These are phyloP conservation scores for Metschnikowia matae DNA, from an alignment of 805 yeast species.

Conservation along the genomic window DNA sequence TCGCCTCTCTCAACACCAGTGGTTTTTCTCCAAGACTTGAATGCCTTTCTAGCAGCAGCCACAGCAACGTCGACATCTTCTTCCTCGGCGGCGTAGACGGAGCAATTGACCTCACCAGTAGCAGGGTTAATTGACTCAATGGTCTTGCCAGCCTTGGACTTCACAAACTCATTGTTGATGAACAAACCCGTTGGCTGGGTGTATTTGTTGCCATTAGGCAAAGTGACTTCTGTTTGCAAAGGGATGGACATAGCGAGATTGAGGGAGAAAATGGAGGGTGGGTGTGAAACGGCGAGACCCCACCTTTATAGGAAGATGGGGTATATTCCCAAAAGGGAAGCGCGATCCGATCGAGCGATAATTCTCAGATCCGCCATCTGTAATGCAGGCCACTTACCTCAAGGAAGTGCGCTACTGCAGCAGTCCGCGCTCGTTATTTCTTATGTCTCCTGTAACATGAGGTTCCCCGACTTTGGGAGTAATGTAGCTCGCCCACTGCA, in stretches of 20 bases:
- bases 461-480: not conserved
- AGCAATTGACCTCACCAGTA: conserved; percentile 41
- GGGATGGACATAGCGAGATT: conserved; percentile 30
- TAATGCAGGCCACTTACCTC: no score
- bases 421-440: not conserved
- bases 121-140: conserved; percentile 42
- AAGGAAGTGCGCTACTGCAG: not conserved
- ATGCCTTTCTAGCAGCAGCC: conserved; percentile 35
- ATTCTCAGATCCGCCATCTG: no score
- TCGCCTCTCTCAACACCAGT: conserved; percentile 41
- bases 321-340: not conserved
- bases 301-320: not conserved
- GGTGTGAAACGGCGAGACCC: not conserved
- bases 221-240: conserved; percentile 35
- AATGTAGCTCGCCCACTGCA: not conserved
- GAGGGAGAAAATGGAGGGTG: not conserved
- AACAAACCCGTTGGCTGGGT: conserved; percentile 61
- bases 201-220: conserved; percentile 49
- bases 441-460: not conserved
- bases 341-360: conserved; percentile 1
- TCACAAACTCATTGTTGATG: conserved; percentile 46
- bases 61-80: conserved; percentile 44
- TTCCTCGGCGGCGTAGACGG: conserved; percentile 38
- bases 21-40: conserved; percentile 44
- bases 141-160: conserved; percentile 23